Evolutionary conservation across 2,329 filamentous ascomycete genomes (phyloP).

Genomic region (Pseudocercospora fijiensis): DNA sequence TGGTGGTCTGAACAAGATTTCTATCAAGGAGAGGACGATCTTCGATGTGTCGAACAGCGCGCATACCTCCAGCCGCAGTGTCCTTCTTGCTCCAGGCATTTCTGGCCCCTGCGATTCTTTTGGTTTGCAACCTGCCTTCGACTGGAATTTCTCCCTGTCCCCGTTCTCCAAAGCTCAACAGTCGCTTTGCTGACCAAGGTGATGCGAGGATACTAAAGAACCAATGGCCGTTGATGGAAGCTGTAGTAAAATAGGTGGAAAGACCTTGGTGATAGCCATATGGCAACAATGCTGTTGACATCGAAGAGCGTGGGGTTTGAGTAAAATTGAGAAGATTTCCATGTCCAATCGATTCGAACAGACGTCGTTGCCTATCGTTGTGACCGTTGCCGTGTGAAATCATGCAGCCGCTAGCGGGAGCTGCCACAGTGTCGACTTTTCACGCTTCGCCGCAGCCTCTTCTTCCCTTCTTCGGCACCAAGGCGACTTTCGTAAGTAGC

Average conservation of each 20-base stretch:
- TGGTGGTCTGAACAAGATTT: too few species aligned
- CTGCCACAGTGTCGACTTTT: background rate
- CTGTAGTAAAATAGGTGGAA: too few species aligned
- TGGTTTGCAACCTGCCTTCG: background rate
- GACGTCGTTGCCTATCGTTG: background rate
- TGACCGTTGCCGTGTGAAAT: background rate
- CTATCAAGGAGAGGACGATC: background rate
- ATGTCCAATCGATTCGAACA: background rate
- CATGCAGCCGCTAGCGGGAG: background rate
- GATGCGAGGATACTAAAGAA: too few species aligned
- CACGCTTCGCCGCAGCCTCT: background rate
- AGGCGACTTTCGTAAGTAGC: background rate
- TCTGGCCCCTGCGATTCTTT: too few species aligned
- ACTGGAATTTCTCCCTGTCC: background rate
- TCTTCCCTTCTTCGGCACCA: background rate
- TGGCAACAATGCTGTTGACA: background rate
- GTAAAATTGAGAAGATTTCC: background rate
- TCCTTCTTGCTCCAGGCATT: background rate
- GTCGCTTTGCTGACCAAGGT: too few species aligned
- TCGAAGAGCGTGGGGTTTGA: background rate
- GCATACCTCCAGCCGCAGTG: background rate
- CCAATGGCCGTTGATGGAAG: too few species aligned
- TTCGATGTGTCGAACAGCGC: background rate
- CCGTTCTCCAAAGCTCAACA: too few species aligned
- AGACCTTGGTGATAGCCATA: background rate